Evolutionary conservation across 176 grass and related monocot genomes (phyloP), one percentile per base, ranked within the genome.

Genomic region (Calamus simplicifolius): DNA sequence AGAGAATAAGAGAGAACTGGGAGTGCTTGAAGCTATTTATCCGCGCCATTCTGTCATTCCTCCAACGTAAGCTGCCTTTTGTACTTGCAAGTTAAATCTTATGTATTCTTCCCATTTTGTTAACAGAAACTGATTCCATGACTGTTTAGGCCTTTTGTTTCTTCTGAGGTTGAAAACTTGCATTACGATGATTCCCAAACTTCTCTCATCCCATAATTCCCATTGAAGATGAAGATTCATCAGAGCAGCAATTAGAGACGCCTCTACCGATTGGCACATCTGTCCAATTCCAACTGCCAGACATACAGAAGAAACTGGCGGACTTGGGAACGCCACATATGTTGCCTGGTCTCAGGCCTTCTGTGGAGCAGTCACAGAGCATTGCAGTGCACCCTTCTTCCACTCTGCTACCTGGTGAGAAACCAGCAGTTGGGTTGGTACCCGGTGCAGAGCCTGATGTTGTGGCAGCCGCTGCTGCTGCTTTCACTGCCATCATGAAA

Each of bases 1-100:
- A 65, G 82, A 98, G 75, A 79, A 92, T 76, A 75, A 89, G 49
- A 92, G 93, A 76, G 76, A 88, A 57, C 67, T 89, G 66, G 85
- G 84, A 69, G 70, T 71, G 29, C 94, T 98, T 28, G 94, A 98
- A 81, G 88, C 94, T 79, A 93, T 98, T 70, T 98, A 98, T 81
- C 94, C 94, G 58, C 88, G 94, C 6, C 64, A 70, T 52, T 83
- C 81, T 12, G 85, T 73, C 52, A 85, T 98, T 68, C 94, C 94
- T 51, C 79, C 81, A 68, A 93, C 92, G 94, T 98, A 89, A 86
- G 83, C 49, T 16, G 57, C 8, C 18, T 62, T 18, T 59, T 68
- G 70, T 79, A 19, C 19, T 8, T 69, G 30, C 70, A 59, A 31
- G 27, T 56, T 52, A 69, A 13, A 53, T 61, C 70, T 25, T 50